These are phyloP conservation scores for Citrus unshiu DNA, from an alignment of 345 rosid species.

Conservation along the genomic window DNA sequence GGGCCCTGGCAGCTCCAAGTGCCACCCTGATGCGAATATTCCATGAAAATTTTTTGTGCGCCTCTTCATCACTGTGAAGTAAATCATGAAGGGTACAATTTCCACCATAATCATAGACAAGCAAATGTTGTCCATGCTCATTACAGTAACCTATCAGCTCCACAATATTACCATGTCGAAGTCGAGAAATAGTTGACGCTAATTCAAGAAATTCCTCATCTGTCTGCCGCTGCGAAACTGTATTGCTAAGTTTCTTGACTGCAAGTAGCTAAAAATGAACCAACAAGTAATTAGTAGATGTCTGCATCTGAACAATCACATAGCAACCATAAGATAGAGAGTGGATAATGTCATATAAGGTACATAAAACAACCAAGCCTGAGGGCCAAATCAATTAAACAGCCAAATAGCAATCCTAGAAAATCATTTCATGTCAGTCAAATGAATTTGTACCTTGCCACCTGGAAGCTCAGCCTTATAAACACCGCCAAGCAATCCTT, in stretches of 20 bases:
- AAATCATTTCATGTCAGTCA: conserved; percentile 1
- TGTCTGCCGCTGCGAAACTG: conserved; percentile 39
- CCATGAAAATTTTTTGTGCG: conserved; percentile 72
- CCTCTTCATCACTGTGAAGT: conserved; percentile 58
- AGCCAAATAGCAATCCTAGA: background rate
- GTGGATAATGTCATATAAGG: background rate
- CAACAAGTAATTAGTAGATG: conserved; percentile 13
- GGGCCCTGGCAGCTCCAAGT: conserved; percentile 80
- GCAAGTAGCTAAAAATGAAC: conserved; percentile 52
- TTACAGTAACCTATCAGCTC: conserved; percentile 82
- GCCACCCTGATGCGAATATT: conserved; percentile 64
- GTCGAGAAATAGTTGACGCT: conserved; percentile 51
- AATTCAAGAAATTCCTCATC: conserved; percentile 61
- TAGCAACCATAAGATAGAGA: background rate
- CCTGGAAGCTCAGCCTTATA: conserved; percentile 79
- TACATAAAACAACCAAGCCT: background rate
- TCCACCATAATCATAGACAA: conserved; percentile 62
- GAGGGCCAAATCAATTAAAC: background rate
- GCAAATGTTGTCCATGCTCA: conserved; percentile 71
- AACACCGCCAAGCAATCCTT: conserved; percentile 70
- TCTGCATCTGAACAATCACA: background rate
- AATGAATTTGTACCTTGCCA: conserved; percentile 50
- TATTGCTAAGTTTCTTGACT: conserved; percentile 69
- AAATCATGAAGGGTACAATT: conserved; percentile 78
- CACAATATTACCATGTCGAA: conserved; percentile 62